Base-by-base conservation (phyloP, 495 filamentous ascomycete genomes). In the Penicillium ucsense region DNA sequence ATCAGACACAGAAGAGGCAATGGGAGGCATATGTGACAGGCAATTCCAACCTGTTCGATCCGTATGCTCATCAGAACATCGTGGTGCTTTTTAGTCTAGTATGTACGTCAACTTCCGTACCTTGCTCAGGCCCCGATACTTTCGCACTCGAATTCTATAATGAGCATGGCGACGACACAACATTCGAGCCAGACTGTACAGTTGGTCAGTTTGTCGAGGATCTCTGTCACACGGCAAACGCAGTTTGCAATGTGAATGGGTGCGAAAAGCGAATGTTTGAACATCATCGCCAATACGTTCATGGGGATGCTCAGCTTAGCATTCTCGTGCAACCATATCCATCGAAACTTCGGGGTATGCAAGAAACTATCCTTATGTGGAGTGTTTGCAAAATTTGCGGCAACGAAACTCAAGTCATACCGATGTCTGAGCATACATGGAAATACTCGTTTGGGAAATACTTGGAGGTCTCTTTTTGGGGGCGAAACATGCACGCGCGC, bases 361-460 rank as follows among this genome's bases (percentile, higher is more conserved):
- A 87, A 52, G 80, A 90, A 45, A 85, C 81, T 6, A 91, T 99
- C 41, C 74, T 89, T 56, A 97, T 99, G 92, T 99, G 94, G 94
- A 95, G 88, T 51, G 85, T 81, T 48, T 99, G 94, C 70, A 92
- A 92, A 53, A 74, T 87, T 11, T 97, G 94, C 53, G 82, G 84
- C 31, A 85, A 86, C 47, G 89, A 96, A 61, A 95, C 90, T 2
- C 85, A 87, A 36, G 80, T 90, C 35, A 84, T 86, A 50, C 86
- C 86, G 10, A 99, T 99, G 92, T 95, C 91, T 0, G 83, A 88
- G 43, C 89, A 77, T 59, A 95, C 88, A 3, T 99, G 91, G 89
- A 97, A 94, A 64, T 99, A 99, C 62, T 97, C 94, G 0, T 94
- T 99, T 57, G 91, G 83, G 4, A 99, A 99, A 65, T 99, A 96